These are phyloP conservation scores for Ophryocystis elektroscirrha DNA, from an alignment of 169 alveolate species.

Conservation along the genomic window DNA sequence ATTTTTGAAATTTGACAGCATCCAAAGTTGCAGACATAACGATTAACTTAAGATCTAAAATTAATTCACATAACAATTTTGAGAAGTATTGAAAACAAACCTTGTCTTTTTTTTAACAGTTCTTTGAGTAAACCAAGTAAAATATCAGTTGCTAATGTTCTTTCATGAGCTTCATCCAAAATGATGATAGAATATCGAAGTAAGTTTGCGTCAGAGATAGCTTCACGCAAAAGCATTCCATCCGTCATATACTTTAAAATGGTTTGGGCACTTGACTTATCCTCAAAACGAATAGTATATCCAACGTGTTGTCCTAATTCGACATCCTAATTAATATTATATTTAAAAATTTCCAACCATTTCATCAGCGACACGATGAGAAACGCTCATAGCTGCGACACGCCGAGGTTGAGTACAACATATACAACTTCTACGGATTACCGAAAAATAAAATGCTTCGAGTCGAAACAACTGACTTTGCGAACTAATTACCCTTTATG, in stretches of 20 bases:
- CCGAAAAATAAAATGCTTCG: background rate
- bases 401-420: slow-evolving; percentile 96
- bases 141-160: slow-evolving; percentile 88
- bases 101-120: slow-evolving; percentile 49
- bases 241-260: slow-evolving; percentile 82
- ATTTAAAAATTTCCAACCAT: slow-evolving; percentile 42
- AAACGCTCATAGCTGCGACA: slow-evolving; percentile 98
- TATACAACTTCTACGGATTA: slow-evolving; percentile 46
- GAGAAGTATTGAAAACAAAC: background rate
- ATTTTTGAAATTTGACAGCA: slow-evolving; percentile 51
- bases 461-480: background rate
- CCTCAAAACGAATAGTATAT: slow-evolving; percentile 92
- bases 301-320: slow-evolving; percentile 84
- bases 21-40: slow-evolving; percentile 94
- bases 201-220: slow-evolving; percentile 60
- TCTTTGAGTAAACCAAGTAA: slow-evolving; percentile 84
- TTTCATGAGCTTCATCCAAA: slow-evolving; percentile 96
- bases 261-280: slow-evolving; percentile 33
- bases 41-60: slow-evolving; percentile 58
- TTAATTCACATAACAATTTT: background rate
- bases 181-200: slow-evolving; percentile 56
- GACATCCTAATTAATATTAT: slow-evolving; percentile 34
- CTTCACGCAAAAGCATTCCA: slow-evolving; percentile 92
- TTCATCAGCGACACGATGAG: slow-evolving; percentile 93
- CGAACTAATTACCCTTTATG: slow-evolving; percentile 9